Evolutionary conservation across 768 basidiomycete species (phyloP).

Genomic region (Suillus americanus): DNA sequence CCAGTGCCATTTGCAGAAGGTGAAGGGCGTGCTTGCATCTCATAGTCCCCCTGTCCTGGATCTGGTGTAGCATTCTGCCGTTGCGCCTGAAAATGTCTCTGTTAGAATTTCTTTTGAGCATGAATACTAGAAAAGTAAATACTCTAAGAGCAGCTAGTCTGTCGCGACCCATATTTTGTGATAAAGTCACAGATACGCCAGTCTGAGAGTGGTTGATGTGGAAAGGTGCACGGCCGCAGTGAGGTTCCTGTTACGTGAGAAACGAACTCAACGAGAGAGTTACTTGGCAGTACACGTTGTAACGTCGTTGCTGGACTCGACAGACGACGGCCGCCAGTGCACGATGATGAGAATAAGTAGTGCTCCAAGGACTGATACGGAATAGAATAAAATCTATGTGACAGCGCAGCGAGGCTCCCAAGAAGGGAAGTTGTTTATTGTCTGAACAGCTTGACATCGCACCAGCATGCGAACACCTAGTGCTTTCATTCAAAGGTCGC

Average conservation of each 20-base stretch:
- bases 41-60: constrained; percentile 22
- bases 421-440: not conserved
- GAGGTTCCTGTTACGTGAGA: constrained; percentile 1
- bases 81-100: constrained; percentile 61
- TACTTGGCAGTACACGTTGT: not conserved
- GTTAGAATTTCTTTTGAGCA: constrained; percentile 42
- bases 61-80: constrained; percentile 46
- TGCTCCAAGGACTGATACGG: not conserved
- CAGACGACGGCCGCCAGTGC: not conserved
- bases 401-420: not conserved
- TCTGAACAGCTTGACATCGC: not conserved
- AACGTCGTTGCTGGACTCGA: not conserved
- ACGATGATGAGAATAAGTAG: not conserved
- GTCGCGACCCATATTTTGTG: constrained; percentile 54
- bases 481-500: constrained; percentile 34
- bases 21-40: constrained; percentile 22
- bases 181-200: not conserved
- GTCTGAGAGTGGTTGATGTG: not conserved
- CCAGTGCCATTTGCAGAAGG: constrained; percentile 29
- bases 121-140: constrained; percentile 58
- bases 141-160: constrained; percentile 86
- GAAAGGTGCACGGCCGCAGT: not conserved
- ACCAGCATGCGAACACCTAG: constrained; percentile 35
- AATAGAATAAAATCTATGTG: not conserved
- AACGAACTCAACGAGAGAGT: not conserved